phyloP scores from a whole-genome alignment of 2,329 filamentous ascomycete species.

The Diplodia sapinea region DNA sequence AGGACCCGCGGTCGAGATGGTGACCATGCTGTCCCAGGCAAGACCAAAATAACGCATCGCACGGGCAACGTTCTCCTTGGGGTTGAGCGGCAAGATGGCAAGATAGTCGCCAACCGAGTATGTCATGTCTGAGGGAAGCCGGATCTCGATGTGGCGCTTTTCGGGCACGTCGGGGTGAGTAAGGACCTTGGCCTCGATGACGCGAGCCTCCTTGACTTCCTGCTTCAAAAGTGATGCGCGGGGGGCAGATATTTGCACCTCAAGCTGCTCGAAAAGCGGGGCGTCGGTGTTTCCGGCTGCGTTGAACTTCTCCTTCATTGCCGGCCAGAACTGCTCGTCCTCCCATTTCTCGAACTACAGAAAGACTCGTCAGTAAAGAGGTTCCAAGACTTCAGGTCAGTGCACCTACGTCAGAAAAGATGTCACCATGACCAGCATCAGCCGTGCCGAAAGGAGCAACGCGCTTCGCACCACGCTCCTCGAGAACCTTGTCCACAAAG shows the following conservation, averaged over 20 bases:
- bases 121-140: slow-evolving; percentile 53
- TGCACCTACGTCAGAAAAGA: slow-evolving; percentile 43
- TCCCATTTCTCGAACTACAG: slow-evolving; percentile 48
- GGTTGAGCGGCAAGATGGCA: slow-evolving; percentile 74
- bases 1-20: slow-evolving; percentile 64
- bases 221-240: slow-evolving; percentile 46
- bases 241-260: slow-evolving; percentile 44
- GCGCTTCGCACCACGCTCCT: slow-evolving; percentile 41
- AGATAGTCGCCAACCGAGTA: slow-evolving; percentile 80
- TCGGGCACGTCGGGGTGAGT: slow-evolving; percentile 37
- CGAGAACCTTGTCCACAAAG: slow-evolving; percentile 43
- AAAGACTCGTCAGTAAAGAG: not conserved
- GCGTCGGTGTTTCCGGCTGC: slow-evolving; percentile 29
- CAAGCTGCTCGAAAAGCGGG: slow-evolving; percentile 39
- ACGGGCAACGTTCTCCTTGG: slow-evolving; percentile 64
- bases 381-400: not conserved
- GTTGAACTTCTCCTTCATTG: slow-evolving; percentile 43
- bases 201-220: slow-evolving; percentile 45
- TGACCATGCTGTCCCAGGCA: slow-evolving; percentile 71
- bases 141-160: slow-evolving; percentile 39
- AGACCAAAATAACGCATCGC: slow-evolving; percentile 70
- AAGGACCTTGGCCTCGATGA: slow-evolving; percentile 43
- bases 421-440: slow-evolving; percentile 48
- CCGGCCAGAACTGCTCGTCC: slow-evolving; percentile 47
- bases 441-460: slow-evolving; percentile 44